Percentiles rank a stretch among this genome's conserved stretches.
Evolutionary conservation across 2,329 filamentous ascomycete species (phyloP).

Genomic region (Ustulina deusta): DNA sequence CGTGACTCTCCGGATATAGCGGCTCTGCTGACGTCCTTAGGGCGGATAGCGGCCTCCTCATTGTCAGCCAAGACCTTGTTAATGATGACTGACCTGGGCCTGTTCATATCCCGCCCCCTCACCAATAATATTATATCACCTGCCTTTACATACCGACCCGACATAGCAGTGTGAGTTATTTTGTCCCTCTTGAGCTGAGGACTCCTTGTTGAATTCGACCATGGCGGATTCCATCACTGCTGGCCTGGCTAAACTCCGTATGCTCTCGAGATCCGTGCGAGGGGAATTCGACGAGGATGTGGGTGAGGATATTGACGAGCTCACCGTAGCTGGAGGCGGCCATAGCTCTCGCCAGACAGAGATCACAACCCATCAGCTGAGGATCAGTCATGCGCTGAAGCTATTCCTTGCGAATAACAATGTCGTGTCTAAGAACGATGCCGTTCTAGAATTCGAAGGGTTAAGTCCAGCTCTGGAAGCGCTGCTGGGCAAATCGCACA

Average conservation of each 20-base stretch:
- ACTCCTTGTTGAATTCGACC: background rate
- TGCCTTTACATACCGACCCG: background rate
- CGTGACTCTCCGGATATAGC: slow-evolving; percentile 33
- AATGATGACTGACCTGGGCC: slow-evolving; percentile 7
- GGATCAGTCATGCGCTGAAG: slow-evolving; percentile 69
- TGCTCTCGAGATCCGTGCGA: slow-evolving; percentile 50
- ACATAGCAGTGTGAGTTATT: background rate
- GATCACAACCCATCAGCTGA: slow-evolving; percentile 64
- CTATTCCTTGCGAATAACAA: slow-evolving; percentile 66
- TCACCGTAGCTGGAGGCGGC: slow-evolving; percentile 70
- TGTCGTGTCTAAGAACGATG: slow-evolving; percentile 63
- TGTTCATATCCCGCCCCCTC: slow-evolving; percentile 7
- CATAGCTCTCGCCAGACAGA: slow-evolving; percentile 62
- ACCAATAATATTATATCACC: background rate
- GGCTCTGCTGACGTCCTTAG: slow-evolving; percentile 25
- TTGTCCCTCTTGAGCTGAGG: background rate
- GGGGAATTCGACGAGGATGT: slow-evolving; percentile 62
- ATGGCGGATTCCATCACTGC: slow-evolving; percentile 47
- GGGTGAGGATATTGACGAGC: slow-evolving; percentile 64
- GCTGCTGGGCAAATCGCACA: slow-evolving; percentile 68
- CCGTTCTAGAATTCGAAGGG: slow-evolving; percentile 58
- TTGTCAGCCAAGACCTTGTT: slow-evolving; percentile 22
- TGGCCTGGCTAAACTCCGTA: slow-evolving; percentile 55
- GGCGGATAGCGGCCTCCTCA: slow-evolving; percentile 7
- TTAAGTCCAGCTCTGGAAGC: slow-evolving; percentile 60